Conservation (phyloP, 2,329 filamentous ascomycete genomes). For the Fusarium sacchari region DNA sequence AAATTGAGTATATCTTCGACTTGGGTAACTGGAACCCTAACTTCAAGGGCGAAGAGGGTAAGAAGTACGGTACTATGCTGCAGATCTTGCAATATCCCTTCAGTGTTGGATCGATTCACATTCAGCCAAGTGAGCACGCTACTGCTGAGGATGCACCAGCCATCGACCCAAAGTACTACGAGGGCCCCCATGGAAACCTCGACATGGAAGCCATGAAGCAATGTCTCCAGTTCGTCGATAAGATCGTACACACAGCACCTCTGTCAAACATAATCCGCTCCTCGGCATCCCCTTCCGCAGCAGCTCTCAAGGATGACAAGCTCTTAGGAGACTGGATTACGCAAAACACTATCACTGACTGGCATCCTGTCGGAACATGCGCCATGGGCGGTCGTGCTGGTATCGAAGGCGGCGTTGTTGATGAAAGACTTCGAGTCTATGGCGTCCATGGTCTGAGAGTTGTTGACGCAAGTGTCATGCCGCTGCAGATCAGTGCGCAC, state of each 20-base stretch:
- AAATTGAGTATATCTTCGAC: constrained; percentile 61
- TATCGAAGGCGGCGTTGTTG: constrained; percentile 47
- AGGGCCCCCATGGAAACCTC: constrained; percentile 50
- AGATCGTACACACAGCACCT: constrained; percentile 51
- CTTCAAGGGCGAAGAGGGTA: constrained; percentile 48
- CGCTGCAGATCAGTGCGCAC: constrained; percentile 45
- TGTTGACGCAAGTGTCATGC: constrained; percentile 47
- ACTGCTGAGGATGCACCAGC: constrained; percentile 44
- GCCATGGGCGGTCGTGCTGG: constrained; percentile 47
- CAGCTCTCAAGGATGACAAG: constrained; percentile 21
- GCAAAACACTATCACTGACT: constrained; percentile 46
- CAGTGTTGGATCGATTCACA: constrained; percentile 59
- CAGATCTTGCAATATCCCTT: constrained; percentile 64
- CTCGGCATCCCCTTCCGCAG: constrained; percentile 38
- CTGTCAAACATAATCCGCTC: constrained; percentile 51
- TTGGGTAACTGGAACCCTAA: constrained; percentile 58
- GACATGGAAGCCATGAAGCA: constrained; percentile 57
- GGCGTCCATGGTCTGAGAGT: constrained; percentile 43
- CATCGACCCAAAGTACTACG: constrained; percentile 57
- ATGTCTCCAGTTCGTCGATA: constrained; percentile 52
- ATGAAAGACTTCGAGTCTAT: constrained; percentile 45
- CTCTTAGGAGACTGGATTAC: constrained; percentile 42
- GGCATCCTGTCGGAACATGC: constrained; percentile 55
- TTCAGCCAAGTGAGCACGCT: constrained; percentile 41
- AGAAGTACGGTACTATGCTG: constrained; percentile 59